These are phyloP conservation scores for Apiospora phragmitis DNA, from an alignment of 2,329 filamentous ascomycete species.

Conservation along the genomic window DNA sequence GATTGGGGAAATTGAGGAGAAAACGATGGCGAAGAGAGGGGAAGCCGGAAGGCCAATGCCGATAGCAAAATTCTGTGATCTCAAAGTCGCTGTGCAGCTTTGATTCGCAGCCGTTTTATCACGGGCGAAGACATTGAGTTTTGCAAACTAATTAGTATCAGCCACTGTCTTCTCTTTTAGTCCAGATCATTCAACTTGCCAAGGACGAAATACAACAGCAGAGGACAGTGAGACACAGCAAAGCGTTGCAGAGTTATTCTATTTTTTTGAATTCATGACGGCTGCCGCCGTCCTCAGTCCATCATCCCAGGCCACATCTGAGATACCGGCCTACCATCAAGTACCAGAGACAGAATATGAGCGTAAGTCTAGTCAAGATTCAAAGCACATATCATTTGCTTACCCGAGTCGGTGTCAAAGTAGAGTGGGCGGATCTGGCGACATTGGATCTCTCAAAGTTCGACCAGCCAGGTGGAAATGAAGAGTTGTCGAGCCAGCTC, in stretches of 20 bases:
- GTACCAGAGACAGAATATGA: conserved; percentile 35
- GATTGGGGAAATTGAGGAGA: not conserved
- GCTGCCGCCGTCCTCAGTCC: conserved; percentile 12
- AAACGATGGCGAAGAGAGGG: conserved; percentile 20
- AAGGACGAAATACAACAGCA: not conserved
- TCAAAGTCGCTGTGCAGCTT: not conserved
- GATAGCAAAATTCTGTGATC: not conserved
- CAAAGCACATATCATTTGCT: not conserved
- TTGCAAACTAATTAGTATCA: too few species aligned
- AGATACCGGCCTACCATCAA: conserved; percentile 33
- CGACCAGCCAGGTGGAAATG: conserved; percentile 53
- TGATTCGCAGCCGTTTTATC: too few species aligned
- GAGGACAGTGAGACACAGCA: not conserved
- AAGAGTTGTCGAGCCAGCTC: conserved; percentile 53
- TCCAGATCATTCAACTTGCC: not conserved
- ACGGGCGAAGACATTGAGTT: too few species aligned
- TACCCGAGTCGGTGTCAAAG: conserved; percentile 11
- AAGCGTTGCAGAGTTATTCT: not conserved
- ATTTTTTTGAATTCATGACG: not conserved
- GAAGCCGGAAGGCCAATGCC: not conserved
- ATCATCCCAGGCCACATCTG: conserved; percentile 16
- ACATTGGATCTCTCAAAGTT: conserved; percentile 58
- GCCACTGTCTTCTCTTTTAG: not conserved
- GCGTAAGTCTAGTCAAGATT: conserved; percentile 20
- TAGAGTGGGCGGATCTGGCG: conserved; percentile 56